phyloP scores from a whole-genome alignment of 2,329 filamentous ascomycete genomes.

The Apiospora rasikravindrae region DNA sequence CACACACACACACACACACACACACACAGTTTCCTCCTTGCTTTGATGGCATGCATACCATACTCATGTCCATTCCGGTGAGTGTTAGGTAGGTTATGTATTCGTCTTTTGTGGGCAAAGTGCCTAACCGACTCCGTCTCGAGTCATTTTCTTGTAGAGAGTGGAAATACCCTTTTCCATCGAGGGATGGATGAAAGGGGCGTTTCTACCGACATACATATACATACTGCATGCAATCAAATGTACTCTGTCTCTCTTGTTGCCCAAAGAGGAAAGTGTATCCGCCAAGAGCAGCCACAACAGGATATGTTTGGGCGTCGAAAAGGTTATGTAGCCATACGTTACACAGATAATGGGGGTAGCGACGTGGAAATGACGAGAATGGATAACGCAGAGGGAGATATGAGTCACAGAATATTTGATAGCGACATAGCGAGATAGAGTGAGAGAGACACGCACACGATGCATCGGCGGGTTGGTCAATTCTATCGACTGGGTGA shows the following conservation, averaged over 20 bases:
- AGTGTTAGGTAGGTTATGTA: not conserved
- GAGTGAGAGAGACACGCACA: not conserved
- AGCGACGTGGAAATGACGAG: not conserved
- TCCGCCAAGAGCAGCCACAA: not conserved
- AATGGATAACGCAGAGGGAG: not conserved
- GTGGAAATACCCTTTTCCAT: not conserved
- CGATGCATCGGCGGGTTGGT: too few species aligned
- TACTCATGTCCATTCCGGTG: not conserved
- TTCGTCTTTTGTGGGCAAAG: not conserved
- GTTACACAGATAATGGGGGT: not conserved
- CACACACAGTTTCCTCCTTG: not conserved
- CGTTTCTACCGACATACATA: not conserved
- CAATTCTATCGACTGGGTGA: too few species aligned
- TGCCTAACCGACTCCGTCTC: not conserved
- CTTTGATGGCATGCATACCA: not conserved
- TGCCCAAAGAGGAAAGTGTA: not conserved
- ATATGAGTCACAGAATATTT: not conserved
- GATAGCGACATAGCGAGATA: not conserved
- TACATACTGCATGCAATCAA: not conserved
- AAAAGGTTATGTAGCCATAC: not conserved
- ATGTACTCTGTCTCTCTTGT: not conserved
- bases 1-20: not conserved
- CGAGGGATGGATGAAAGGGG: not conserved
- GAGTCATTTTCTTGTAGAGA: not conserved
- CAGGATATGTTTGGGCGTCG: not conserved